Evolutionary conservation across 2,329 filamentous ascomycete genomes (phyloP).

Genomic region (Fusarium brachygibbosum): DNA sequence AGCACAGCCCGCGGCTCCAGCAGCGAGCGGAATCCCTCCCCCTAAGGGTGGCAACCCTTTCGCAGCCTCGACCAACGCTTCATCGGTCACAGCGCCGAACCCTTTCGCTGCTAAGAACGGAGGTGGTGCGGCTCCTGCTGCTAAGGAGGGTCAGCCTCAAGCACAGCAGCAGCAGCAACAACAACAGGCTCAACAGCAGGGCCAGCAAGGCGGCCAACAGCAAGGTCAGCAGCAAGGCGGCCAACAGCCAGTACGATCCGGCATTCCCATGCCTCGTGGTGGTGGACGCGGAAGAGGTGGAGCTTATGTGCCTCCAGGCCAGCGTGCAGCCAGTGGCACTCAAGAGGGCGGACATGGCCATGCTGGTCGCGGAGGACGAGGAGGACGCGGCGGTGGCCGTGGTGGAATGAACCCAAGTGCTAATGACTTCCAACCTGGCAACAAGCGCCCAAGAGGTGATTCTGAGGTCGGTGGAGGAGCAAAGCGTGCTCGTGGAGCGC

Average conservation of each 20-base stretch:
- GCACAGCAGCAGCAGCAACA: slow-evolving; percentile 38
- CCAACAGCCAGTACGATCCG: slow-evolving; percentile 50
- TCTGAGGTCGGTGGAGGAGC: slow-evolving; percentile 58
- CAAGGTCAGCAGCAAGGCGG: slow-evolving; percentile 20
- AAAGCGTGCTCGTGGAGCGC: slow-evolving; percentile 59
- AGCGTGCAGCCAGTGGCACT: slow-evolving; percentile 53
- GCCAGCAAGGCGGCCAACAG: neutral
- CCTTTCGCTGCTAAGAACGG: slow-evolving; percentile 49
- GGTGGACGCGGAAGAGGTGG: slow-evolving; percentile 58
- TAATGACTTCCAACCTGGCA: slow-evolving; percentile 69
- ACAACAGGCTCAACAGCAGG: slow-evolving; percentile 21
- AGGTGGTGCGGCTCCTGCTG: slow-evolving; percentile 24
- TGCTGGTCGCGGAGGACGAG: slow-evolving; percentile 56
- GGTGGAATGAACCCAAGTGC: slow-evolving; percentile 64
- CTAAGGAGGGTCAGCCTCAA: slow-evolving; percentile 31
- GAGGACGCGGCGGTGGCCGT: slow-evolving; percentile 61
- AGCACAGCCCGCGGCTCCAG: slow-evolving; percentile 31
- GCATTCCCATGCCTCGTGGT: slow-evolving; percentile 59
- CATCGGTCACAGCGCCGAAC: slow-evolving; percentile 42
- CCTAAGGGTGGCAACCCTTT: slow-evolving; percentile 53
- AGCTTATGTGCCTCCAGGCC: slow-evolving; percentile 55
- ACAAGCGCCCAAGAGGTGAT: slow-evolving; percentile 70
- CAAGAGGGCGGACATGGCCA: slow-evolving; percentile 54
- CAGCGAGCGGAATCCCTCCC: slow-evolving; percentile 41
- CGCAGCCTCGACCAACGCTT: slow-evolving; percentile 42